Base-by-base conservation (phyloP, 1,284 basidiomycete species). In the Tilletiopsis washingtonensis region DNA sequence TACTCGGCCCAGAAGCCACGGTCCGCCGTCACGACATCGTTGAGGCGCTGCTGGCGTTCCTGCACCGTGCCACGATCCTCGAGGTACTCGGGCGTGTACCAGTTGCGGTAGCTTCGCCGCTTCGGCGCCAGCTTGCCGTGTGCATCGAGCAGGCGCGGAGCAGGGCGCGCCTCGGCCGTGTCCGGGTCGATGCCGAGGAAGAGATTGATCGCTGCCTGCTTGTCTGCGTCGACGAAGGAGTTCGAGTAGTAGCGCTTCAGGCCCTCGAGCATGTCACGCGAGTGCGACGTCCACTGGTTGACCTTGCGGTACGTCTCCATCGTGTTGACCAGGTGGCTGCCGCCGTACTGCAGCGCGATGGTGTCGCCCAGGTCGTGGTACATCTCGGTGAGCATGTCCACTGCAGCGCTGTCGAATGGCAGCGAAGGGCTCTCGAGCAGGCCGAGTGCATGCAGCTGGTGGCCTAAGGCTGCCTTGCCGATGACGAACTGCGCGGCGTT, bases 401-500 rank as follows among this genome's bases (percentile, higher is more conserved):
- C 87, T 0, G 90, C 91, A 71, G 96, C 93, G 9, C 87, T 91
- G 63, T 96, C 91, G 70, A 96, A 96, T 0, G 84, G 82, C 21
- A 98, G 77, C 61, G 87, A 83, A 0, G 93, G 21, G 89, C 84
- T 17, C 91, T 80, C 2, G 12, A 73, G 46, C 21, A 73, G 45
- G 1, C 94, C 94, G 1, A 99, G 81, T 0, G 91, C 91, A 70
- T 94, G 91, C 6, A 99, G 79, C 72, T 99, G 94, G 74, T 97
- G 91, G 0, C 90, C 91, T 12, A 99, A 78, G 0, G 88, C 93
- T 12, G 88, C 84, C 73, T 97, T 97, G 3, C 91, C 94, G 56
- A 98, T 93, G 0, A 96, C 90, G 68, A 97, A 97, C 69, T 98
- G 93, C 0, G 91, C 91, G 0, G 91, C 91, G 63, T 99, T 99